Evolutionary conservation across 2,329 filamentous ascomycete genomes (phyloP).

Genomic region (Epichloe sp.): DNA sequence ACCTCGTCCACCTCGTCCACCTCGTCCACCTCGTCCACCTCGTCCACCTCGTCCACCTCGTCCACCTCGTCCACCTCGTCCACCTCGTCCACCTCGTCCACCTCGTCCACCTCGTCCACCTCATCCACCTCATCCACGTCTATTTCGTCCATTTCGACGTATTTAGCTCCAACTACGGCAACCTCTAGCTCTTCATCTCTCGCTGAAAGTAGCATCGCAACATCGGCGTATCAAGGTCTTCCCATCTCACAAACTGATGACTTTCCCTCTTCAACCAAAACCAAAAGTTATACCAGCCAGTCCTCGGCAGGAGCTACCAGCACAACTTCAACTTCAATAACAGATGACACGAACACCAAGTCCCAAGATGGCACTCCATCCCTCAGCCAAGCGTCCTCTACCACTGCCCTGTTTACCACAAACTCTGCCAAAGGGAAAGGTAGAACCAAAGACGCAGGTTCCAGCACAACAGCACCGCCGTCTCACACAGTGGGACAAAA

Average conservation of each 20-base stretch:
- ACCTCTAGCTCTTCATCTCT: not conserved
- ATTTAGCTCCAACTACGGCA: not conserved
- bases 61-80: not conserved
- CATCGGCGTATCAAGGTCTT: not conserved
- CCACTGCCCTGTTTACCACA: not conserved
- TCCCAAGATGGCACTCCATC: not conserved
- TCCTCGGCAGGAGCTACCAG: not conserved
- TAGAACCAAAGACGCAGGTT: not conserved
- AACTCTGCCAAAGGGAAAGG: not conserved
- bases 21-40: accelerated
- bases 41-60: accelerated
- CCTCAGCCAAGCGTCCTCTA: not conserved
- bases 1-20: not conserved
- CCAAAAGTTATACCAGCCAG: not conserved
- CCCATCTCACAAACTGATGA: not conserved
- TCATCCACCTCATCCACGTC: not conserved
- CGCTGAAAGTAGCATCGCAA: not conserved
- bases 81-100: accelerated
- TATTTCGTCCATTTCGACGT: not conserved
- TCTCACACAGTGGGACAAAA: not conserved
- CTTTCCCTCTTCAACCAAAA: not conserved
- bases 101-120: accelerated
- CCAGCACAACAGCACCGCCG: not conserved
- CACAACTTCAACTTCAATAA: not conserved
- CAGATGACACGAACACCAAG: not conserved